Evolutionary conservation across 116 monocot species (phyloP).

Genomic region (Papilionanthe hybrid): DNA sequence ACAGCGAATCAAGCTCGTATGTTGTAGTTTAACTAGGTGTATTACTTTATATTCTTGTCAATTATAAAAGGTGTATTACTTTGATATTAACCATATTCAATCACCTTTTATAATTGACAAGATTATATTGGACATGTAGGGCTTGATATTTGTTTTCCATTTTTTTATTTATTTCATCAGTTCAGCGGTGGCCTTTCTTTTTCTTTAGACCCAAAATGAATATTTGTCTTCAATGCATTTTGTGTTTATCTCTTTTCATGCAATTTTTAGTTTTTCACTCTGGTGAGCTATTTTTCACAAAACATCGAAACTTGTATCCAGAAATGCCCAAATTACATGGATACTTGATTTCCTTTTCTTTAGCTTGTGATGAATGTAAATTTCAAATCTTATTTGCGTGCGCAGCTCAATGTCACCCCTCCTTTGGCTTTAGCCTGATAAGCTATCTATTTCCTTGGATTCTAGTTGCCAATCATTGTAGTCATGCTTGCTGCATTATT

Average conservation of each 20-base stretch:
- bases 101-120: not conserved
- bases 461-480: not conserved
- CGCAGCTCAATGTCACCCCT: not conserved
- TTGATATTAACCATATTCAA: not conserved
- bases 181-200: too few relatives aligned
- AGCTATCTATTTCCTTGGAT: not conserved
- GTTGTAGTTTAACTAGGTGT: too few relatives aligned
- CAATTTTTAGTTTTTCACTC: not conserved
- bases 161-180: too few relatives aligned
- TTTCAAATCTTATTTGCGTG: not conserved
- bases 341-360: not conserved
- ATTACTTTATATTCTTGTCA: too few relatives aligned
- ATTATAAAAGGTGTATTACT: too few relatives aligned
- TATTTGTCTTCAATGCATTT: too few relatives aligned
- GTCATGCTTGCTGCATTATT: not conserved
- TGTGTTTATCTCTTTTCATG: too few relatives aligned
- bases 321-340: not conserved
- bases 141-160: too few relatives aligned
- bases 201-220: too few relatives aligned
- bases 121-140: not conserved
- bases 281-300: not conserved
- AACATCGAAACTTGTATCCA: not conserved
- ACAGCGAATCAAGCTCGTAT: not conserved
- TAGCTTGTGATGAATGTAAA: not conserved
- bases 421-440: not conserved